Conservation (phyloP, 2,329 filamentous ascomycete genomes). For the Trematosphaeria pertusa region DNA sequence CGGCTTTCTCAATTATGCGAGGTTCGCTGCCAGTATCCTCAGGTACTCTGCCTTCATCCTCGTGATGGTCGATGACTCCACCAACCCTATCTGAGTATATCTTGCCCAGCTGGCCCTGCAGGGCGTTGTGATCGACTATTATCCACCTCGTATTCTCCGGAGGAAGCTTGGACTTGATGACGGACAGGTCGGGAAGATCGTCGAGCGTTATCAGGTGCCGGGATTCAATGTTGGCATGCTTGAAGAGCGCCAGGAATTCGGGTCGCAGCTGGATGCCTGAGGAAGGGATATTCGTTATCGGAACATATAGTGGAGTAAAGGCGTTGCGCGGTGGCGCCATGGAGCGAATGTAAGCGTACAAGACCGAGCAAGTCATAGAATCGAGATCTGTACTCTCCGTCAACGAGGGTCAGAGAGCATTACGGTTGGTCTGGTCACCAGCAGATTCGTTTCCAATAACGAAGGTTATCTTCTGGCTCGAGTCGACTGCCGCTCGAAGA, state of each 20-base stretch:
- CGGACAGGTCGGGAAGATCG: constrained; percentile 61
- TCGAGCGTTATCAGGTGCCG: constrained; percentile 71
- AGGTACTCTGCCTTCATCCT: constrained; percentile 68
- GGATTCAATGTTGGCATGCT: constrained; percentile 63
- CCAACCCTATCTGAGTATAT: constrained; percentile 62
- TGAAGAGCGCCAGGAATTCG: constrained; percentile 72
- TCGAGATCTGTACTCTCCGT: constrained; percentile 69
- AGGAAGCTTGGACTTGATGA: constrained; percentile 55
- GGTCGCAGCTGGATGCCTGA: constrained; percentile 74
- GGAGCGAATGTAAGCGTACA: constrained; percentile 77
- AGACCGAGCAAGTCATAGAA: constrained; percentile 75
- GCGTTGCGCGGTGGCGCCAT: constrained; percentile 57
- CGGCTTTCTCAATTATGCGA: constrained; percentile 69
- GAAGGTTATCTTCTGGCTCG: constrained; percentile 53
- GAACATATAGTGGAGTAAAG: constrained; percentile 67
- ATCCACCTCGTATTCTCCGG: constrained; percentile 71
- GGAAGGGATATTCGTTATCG: constrained; percentile 73
- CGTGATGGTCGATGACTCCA: constrained; percentile 81
- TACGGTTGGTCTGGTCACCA: constrained; percentile 34
- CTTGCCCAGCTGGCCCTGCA: constrained; percentile 67
- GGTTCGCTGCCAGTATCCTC: constrained; percentile 57
- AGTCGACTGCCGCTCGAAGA: constrained; percentile 50
- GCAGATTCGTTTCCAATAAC: constrained; percentile 64
- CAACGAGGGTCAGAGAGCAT: constrained; percentile 9
- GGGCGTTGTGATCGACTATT: constrained; percentile 79